phyloP scores from a whole-genome alignment of 345 rosid genomes.

The Ailanthus altissimus region DNA sequence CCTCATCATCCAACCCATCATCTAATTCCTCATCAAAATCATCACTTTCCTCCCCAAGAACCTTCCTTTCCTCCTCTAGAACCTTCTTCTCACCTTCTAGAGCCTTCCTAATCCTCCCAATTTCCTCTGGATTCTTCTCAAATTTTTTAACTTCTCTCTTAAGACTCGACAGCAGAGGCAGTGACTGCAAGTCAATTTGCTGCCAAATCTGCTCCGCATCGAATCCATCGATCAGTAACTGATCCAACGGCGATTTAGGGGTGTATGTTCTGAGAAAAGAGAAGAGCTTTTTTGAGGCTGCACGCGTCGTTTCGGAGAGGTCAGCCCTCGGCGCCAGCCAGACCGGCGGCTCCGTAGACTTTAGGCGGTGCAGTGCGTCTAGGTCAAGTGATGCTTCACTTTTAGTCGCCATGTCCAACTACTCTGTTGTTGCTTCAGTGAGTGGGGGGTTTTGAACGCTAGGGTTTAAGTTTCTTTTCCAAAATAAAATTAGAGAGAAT shows the following conservation, averaged over 20 bases:
- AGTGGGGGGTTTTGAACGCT: neutral
- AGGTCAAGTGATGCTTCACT: constrained; percentile 36
- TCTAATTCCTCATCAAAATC: constrained; percentile 35
- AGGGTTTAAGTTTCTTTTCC: constrained; percentile 11
- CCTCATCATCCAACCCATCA: constrained; percentile 32
- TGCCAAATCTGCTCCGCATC: constrained; percentile 97
- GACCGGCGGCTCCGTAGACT: constrained; percentile 63
- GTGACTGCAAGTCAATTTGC: constrained; percentile 83
- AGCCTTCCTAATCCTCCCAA: constrained; percentile 35
- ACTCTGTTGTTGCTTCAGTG: neutral
- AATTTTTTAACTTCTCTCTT: constrained; percentile 56
- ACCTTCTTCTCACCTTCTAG: constrained; percentile 24
- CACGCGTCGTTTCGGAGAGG: constrained; percentile 52
- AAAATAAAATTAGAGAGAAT: neutral
- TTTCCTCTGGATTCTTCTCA: constrained; percentile 60
- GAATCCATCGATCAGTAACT: constrained; percentile 69
- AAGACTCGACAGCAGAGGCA: constrained; percentile 53
- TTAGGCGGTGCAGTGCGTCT: constrained; percentile 54
- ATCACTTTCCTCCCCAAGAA: constrained; percentile 42
- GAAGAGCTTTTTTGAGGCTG: constrained; percentile 63
- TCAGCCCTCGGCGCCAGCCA: constrained; percentile 65
- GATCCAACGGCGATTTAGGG: constrained; percentile 71
- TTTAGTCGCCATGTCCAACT: constrained; percentile 36
- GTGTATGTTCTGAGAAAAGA: constrained; percentile 48
- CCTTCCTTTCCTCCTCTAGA: constrained; percentile 21